Percentiles rank a stretch among this genome's conserved stretches.
Conservation (phyloP, 495 filamentous ascomycete genomes). For the Aspergillus homomorphus region DNA sequence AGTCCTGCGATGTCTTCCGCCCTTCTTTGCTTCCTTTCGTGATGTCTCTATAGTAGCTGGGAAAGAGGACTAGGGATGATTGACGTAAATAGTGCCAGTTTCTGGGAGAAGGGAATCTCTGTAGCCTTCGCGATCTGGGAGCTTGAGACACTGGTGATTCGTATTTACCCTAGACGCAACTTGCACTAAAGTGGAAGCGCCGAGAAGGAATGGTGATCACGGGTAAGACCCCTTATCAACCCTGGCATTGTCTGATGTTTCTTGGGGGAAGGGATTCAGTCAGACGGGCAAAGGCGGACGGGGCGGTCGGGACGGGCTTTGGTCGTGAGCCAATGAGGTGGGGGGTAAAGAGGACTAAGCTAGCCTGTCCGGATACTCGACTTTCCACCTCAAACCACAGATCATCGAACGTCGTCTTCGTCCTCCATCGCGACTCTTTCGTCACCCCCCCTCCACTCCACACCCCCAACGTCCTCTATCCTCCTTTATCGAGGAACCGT, state of each 20-base stretch:
- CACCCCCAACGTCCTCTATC: constrained; percentile 18
- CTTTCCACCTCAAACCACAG: constrained; percentile 47
- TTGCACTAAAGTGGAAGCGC: neutral
- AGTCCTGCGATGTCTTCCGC: neutral
- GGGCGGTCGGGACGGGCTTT: constrained; percentile 13
- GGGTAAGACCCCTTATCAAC: neutral
- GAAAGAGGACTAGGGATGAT: neutral
- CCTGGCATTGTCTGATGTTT: constrained; percentile 22
- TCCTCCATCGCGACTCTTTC: constrained; percentile 32
- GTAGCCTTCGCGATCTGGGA: neutral
- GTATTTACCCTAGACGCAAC: neutral
- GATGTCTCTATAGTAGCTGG: neutral
- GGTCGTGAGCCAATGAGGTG: constrained; percentile 34
- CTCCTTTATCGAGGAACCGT: constrained; percentile 21
- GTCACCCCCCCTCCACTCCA: constrained; percentile 36
- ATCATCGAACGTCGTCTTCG: constrained; percentile 34
- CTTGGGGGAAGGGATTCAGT: constrained; percentile 1
- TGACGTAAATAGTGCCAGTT: neutral
- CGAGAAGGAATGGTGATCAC: neutral
- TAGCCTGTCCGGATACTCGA: constrained; percentile 43
- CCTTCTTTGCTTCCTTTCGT: no score
- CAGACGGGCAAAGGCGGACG: constrained; percentile 5
- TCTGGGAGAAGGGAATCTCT: neutral
- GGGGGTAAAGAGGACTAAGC: constrained; percentile 35
- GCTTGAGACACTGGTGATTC: neutral